Evolutionary conservation across 2,329 filamentous ascomycete genomes (phyloP), one percentile per base, ranked within the genome.

Genomic region (Fusarium acutatum): DNA sequence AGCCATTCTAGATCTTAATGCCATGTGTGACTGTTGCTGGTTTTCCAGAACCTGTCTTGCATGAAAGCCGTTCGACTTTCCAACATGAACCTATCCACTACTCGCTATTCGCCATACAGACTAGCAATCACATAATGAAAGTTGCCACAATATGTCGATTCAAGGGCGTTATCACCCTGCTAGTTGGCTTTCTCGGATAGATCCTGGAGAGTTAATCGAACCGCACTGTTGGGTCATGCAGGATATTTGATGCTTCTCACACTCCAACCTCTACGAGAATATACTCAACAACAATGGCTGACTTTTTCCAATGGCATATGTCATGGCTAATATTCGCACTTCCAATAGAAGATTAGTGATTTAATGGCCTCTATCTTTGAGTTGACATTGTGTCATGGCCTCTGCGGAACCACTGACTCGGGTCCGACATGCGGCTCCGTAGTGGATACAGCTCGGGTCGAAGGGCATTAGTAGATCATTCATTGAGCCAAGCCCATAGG

Each of bases 401-500:
- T 47, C 22, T 54, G 35, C 60, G 40, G 53, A 30, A 35, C 28
- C 38, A 46, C 63, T n/a, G 14, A n/a, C 10, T 43, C 34, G 65
- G 59, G 28, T 69, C 64, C 67, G 65, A 52, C 34, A 64, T 64
- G 52, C 44, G 66, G 65, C 67, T 60, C 65, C 41, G 71, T 47
- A 41, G 69, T 60, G 30, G 71, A 40, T 49, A 64, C 59, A 38
- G 30, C 57, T 49, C 24, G 47, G 15, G 32, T 40, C 12, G 34
- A 44, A 18, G 20, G 24, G 46, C 50, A 46, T 46, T 38, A 40
- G n/a, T 15, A 32, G 20, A 59, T 49, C n/a, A 28, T 28, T 6
- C 11, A 61, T 20, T 26, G 8, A 34, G 37, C 49, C 37, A 56
- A 57, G 49, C 20, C 18, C 47, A 61, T 56, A 61, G 37, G 37